These are phyloP conservation scores for Tremella mesenterica DNA, from an alignment of 768 basidiomycete genomes.

Conservation along the genomic window DNA sequence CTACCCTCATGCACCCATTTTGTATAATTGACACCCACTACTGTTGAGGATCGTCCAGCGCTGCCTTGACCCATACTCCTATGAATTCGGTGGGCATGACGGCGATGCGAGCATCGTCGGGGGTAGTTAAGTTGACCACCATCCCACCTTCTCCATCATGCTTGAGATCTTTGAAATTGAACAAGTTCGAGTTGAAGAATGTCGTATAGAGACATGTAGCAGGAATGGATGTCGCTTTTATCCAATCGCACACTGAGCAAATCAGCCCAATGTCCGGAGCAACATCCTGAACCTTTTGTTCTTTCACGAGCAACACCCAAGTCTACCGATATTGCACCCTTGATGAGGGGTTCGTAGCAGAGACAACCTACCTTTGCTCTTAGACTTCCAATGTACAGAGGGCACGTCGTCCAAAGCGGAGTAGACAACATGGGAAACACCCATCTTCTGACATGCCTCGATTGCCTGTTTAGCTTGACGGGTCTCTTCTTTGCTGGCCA, in stretches of 20 bases:
- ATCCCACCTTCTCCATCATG: not conserved
- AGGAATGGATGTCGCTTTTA: not conserved
- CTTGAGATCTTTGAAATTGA: not conserved
- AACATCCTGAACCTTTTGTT: too few relatives aligned
- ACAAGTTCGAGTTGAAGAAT: conserved; percentile 10
- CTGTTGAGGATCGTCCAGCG: too few relatives aligned
- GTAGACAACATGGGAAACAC: conserved; percentile 3
- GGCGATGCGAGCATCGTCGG: conserved; percentile 9
- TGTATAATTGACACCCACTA: too few relatives aligned
- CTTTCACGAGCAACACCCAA: too few relatives aligned
- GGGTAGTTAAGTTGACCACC: not conserved
- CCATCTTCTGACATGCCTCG: not conserved
- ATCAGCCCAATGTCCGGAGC: too few relatives aligned
- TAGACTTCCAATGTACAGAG: conserved; percentile 8
- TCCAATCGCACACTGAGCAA: conserved; percentile 1
- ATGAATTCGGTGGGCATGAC: conserved; percentile 10
- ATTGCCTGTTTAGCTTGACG: not conserved
- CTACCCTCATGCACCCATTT: too few relatives aligned
- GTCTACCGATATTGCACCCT: too few relatives aligned
- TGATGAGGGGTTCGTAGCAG: not conserved
- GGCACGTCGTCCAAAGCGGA: conserved; percentile 4
- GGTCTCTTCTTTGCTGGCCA: not conserved
- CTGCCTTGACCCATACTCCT: conserved; percentile 10
- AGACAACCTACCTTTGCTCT: conserved; percentile 10
- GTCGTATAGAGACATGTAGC: conserved; percentile 13